Evolutionary conservation across 768 basidiomycete genomes (phyloP).

Genomic region (Coprinopsis strossmayeri): DNA sequence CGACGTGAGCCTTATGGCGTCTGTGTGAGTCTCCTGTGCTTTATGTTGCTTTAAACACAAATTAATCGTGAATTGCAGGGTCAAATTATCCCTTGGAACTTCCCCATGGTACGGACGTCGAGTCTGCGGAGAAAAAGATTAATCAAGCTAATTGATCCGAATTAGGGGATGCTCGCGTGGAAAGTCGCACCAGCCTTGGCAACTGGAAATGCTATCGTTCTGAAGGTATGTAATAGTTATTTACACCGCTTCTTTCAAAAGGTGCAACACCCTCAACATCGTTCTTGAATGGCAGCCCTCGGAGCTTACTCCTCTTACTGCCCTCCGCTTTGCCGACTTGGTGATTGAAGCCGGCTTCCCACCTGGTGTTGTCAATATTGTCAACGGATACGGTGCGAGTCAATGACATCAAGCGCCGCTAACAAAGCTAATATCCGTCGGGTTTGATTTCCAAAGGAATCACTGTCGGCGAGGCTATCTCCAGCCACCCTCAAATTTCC

Average conservation of each 20-base stretch:
- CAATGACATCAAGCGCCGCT: constrained; percentile 21
- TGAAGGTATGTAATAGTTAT: constrained; percentile 38
- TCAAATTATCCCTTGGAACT: constrained; percentile 62
- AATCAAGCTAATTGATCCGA: neutral
- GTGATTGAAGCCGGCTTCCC: constrained; percentile 70
- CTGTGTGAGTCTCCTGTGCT: constrained; percentile 21
- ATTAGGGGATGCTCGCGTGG: constrained; percentile 48
- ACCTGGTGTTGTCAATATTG: constrained; percentile 65
- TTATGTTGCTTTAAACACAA: neutral
- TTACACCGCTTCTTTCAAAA: neutral
- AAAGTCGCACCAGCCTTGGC: constrained; percentile 75
- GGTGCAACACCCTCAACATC: too few species aligned
- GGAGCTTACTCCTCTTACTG: constrained; percentile 66
- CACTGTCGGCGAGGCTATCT: constrained; percentile 64
- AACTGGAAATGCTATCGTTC: constrained; percentile 63
- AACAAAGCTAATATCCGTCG: too few species aligned
- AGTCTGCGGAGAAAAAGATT: too few species aligned
- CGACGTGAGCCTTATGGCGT: constrained; percentile 62
- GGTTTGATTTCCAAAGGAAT: constrained; percentile 21
- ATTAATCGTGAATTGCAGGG: constrained; percentile 18
- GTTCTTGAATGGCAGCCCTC: constrained; percentile 47
- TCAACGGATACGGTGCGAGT: constrained; percentile 48
- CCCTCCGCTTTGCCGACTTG: constrained; percentile 43
- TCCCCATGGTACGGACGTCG: constrained; percentile 22
- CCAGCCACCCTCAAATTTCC: constrained; percentile 54